Evolutionary conservation across 2,329 filamentous ascomycete species (phyloP).

Genomic region (Aschersonia sp.): DNA sequence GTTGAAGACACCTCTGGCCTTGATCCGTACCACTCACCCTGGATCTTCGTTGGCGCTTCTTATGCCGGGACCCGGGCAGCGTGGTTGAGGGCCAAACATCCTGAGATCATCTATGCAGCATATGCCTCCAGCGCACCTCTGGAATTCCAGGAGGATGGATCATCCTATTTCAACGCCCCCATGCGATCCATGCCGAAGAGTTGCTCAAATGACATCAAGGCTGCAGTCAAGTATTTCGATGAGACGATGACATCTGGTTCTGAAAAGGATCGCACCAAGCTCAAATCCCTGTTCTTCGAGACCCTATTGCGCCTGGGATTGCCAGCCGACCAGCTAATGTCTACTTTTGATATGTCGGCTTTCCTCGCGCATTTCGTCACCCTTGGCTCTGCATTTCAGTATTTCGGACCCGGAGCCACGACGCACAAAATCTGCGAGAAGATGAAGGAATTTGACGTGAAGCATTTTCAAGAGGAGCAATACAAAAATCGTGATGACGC

Average conservation of each 20-base stretch:
- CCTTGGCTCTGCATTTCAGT: constrained; percentile 3
- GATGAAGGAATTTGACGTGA: neutral
- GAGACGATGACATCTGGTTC: constrained; percentile 5
- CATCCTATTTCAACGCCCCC: constrained; percentile 32
- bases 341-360: too few relatives aligned
- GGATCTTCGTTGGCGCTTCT: constrained; percentile 36
- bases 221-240: constrained; percentile 32
- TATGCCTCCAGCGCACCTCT: constrained; percentile 34
- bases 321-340: too few relatives aligned
- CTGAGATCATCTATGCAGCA: constrained; percentile 35
- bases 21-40: constrained; percentile 28
- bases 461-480: neutral
- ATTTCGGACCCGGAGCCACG: constrained; percentile 1
- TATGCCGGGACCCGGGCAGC: constrained; percentile 35
- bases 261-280: neutral
- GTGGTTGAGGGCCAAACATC: constrained; percentile 28
- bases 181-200: constrained; percentile 30
- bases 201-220: constrained; percentile 29
- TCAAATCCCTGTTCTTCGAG: constrained; percentile 2
- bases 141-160: constrained; percentile 29
- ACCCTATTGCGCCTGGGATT: neutral
- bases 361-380: neutral
- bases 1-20: constrained; percentile 12
- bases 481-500: neutral
- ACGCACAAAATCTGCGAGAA: neutral